Base-by-base conservation (phyloP, 2,329 filamentous ascomycete genomes). In the Alternaria arborescens region DNA sequence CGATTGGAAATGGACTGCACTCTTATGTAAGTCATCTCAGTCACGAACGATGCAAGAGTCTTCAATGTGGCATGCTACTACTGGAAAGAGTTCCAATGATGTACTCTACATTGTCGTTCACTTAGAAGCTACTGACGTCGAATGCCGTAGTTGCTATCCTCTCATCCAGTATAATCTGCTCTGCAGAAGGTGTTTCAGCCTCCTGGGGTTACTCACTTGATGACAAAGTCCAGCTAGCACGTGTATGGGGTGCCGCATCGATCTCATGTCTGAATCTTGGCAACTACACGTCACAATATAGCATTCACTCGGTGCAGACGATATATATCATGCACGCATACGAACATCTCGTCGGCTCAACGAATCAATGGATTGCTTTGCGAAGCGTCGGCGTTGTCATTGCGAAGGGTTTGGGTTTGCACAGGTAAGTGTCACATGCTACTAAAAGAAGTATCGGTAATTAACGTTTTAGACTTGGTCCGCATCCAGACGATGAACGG, bases 271-370 rank as follows among this genome's bases (percentile, higher is more conserved):
- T 86, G 2, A 80, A 83, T 38, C 71, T 80, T 5, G 82, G 80
- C 3, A 80, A 83, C 50, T 85, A 81, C 60, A 82, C 80, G 52
- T 82, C 77, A 66, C 66, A 71, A 57, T 67, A 68, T 51, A 55
- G 79, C 70, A 61, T 79, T 70, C 64, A 74, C 63, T 62, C 73
- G 0, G 76, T 84, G 4, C 80, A 85, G 65, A 79, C 83, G 4
- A 82, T 86, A 40, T 73, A 81, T 10, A 81, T 79, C 1, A 71
- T 83, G 30, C 83, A 83, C n/a, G 80, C 83, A 3, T 81, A 81
- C 8, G 83, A 82, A 8, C 83, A 86, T 68, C 71, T 83, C 16
- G 75, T 85, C 1, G 83, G 83, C 1, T 81, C 79, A 24, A 82
- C 82, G 7, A 83, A 83, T 62, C 80, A 80, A 42, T 82, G 83